Percentiles rank a stretch among this genome's conserved stretches.
phyloP scores from a whole-genome alignment of 495 filamentous ascomycete genomes.

The Copromyces sp. region DNA sequence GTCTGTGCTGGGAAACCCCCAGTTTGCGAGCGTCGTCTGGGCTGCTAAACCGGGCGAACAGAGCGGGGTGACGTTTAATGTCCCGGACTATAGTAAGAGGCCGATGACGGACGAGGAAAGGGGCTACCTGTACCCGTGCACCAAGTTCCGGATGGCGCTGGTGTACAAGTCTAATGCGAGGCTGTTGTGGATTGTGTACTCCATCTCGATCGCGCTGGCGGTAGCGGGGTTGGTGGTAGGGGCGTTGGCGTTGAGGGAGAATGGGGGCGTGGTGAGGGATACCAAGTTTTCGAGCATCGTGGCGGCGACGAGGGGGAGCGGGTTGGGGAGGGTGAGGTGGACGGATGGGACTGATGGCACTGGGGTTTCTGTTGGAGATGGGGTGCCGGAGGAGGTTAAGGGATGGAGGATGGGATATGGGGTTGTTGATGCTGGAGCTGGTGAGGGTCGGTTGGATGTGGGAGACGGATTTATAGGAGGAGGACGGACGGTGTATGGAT shows the following conservation, averaged over 20 bases:
- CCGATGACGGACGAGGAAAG: neutral
- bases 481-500: slow-evolving; percentile 17
- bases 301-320: slow-evolving; percentile 27
- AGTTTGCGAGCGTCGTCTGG: slow-evolving; percentile 28
- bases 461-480: slow-evolving; percentile 8
- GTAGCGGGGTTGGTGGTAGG: slow-evolving; percentile 15
- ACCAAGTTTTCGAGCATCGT: slow-evolving; percentile 28
- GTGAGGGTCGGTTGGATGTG: neutral
- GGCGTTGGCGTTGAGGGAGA: slow-evolving; percentile 19
- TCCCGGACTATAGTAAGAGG: neutral
- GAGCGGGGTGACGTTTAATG: slow-evolving; percentile 7
- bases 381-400: slow-evolving; percentile 11
- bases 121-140: slow-evolving; percentile 19
- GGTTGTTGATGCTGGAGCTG: slow-evolving; percentile 9
- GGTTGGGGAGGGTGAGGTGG: slow-evolving; percentile 22
- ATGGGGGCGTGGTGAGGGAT: slow-evolving; percentile 23
- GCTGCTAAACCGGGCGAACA: slow-evolving; percentile 20
- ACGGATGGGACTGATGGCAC: slow-evolving; percentile 1
- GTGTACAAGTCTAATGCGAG: slow-evolving; percentile 22
- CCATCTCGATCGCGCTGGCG: slow-evolving; percentile 20
- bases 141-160: slow-evolving; percentile 18
- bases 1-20: slow-evolving; percentile 23
- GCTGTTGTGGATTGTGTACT: slow-evolving; percentile 31
- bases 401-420: slow-evolving; percentile 24
- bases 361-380: neutral